Percentiles rank a stretch among this genome's conserved stretches.
Conservation (phyloP, 495 filamentous ascomycete genomes). For the Talaromyces ruber region DNA sequence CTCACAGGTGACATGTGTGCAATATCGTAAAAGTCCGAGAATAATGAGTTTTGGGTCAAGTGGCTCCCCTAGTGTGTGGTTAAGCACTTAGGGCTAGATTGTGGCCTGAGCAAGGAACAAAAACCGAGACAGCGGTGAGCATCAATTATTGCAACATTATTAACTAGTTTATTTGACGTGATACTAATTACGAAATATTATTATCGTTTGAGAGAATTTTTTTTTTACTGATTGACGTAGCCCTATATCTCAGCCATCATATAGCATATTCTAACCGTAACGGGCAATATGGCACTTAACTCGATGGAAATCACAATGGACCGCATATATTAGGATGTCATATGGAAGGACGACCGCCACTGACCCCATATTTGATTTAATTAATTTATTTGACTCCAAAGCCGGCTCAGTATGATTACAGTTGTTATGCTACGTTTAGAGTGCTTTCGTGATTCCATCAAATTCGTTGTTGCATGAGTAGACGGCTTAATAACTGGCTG, state of each 20-base stretch:
- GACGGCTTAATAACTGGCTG: background rate
- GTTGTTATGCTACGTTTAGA: background rate
- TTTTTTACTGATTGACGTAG: background rate
- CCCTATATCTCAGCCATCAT: background rate
- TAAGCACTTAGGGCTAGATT: background rate
- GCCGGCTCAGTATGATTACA: background rate
- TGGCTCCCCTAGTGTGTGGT: background rate
- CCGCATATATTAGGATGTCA: background rate
- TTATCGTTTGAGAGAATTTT: background rate
- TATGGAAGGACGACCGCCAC: background rate
- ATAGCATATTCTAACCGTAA: background rate
- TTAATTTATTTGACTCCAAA: background rate
- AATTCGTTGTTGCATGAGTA: background rate
- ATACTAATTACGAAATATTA: background rate
- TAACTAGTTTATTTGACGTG: background rate
- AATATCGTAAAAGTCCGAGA: background rate
- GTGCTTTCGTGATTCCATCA: background rate
- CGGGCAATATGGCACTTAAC: background rate
- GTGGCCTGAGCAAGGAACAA: background rate
- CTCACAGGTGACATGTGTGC: background rate
- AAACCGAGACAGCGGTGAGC: background rate
- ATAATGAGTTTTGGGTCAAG: background rate
- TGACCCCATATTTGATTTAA: background rate
- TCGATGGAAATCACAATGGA: background rate
- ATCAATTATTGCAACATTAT: background rate